Evolutionary conservation across 2,329 filamentous ascomycete species (phyloP), one percentile per base, ranked within the genome.

Genomic region (Trichoderma afroharzianum): DNA sequence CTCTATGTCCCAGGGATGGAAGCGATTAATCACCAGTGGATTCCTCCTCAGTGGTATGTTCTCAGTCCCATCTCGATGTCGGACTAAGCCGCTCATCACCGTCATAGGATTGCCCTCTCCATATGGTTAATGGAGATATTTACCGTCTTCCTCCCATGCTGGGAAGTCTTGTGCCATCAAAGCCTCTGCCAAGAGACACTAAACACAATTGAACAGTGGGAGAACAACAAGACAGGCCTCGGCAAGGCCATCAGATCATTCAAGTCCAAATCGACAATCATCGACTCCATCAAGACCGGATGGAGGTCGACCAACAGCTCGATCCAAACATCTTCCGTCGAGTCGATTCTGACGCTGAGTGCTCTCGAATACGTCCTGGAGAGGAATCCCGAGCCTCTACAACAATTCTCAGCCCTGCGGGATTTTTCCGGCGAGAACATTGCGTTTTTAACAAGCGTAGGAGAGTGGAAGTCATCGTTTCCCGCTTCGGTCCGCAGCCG

Each of bases 291-390:
- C 62, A 74, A 74, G 63, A 76, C 76, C 1, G 76, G 76, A 26
- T 75, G 74, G 73, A 77, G 76, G 63, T 85, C 83, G 7, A 77
- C 81, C 32, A 76, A 78, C 33, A 80, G 76, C 43, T 81, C 78
- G 8, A 69, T 77, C 69, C 73, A 69, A 59, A 74, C 72, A 6
- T 72, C 67, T 57, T 74, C 74, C 5, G 76, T 78, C 63, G 83
- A 84, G 72, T 85, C 82, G 33, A 82, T 89, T 71, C 82, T 87
- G 62, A 88, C 87, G 58, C 90, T 91, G 86, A 83, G 84, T 55
- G 88, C 89, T 0, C 84, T 92, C 2, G 90, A 92, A 73, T 83
- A 88, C 72, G 87, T 89, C 5, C 82, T 93, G 0, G 82, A 85
- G 68, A 83, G 85, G 63, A 90, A 91, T 76, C 87, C 88, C 0